Base-by-base conservation (phyloP, 345 rosid genomes). In the Heritiera littoralis region DNA sequence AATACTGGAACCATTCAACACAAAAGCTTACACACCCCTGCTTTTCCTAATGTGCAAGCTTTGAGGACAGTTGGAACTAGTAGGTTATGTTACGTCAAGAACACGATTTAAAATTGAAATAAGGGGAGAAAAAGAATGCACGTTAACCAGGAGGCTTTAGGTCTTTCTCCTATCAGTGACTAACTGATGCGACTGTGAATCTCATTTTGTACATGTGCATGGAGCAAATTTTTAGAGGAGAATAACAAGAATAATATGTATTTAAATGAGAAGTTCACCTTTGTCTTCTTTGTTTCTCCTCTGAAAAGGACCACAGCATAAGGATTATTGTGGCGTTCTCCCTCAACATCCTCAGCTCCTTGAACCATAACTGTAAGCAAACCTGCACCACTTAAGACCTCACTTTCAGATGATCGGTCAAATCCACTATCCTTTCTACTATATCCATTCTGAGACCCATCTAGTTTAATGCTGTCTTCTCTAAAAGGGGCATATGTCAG, bases 281-380 rank as follows among this genome's bases (percentile, higher is more conserved):
- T 92, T 51, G 97, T 92, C 85, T 76, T 88, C 87, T 84, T 90
- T 78, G 52, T 89, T 78, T 92, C 97, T 81, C 97, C 97, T 68
- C 89, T 79, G 74, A 89, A 89, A 77, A 84, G 88, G 84, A 92
- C 77, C 61, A 85, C n/a, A 68, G 94, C 91, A 66, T 85, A 92
- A 0, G 97, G 97, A 78, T 92, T 92, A 41, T 76, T 85, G 85
- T 90, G 90, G 73, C 72, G 84, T 80, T 86, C 86, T 35, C 94
- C 92, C 30, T 92, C 97, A 0, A 92, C 87, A 79, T 89, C 93
- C 82, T 89, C 87, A 0, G 97, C 97, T 45, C 90, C 89, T 81
- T 84, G 89, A 76, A 92, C 85, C 15, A 71, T 43, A 28, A 92
- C 90, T 4, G 93, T 80, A 81, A 92, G 93, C 66, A 92, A 79